A percentile compares a stretch with the other conserved stretches of the same genome.
Conservation (phyloP, 2,329 filamentous ascomycete species). For the Diaporthe capsici region DNA sequence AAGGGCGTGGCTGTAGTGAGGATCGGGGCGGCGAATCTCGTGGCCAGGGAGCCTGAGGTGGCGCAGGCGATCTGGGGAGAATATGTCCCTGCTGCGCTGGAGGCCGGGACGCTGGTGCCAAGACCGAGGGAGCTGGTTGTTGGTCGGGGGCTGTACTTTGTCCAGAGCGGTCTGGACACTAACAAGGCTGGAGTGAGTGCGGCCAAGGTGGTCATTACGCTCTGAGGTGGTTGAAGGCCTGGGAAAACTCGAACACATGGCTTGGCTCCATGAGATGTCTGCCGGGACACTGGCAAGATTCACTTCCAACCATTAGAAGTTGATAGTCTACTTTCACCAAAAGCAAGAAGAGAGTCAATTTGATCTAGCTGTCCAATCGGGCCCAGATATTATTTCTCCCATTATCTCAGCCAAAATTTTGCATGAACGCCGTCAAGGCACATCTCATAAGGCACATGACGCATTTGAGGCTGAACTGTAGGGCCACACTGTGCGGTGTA, state of each 20-base stretch:
- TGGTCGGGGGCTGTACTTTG: constrained; percentile 48
- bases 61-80: constrained; percentile 37
- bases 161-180: constrained; percentile 50
- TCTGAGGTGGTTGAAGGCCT: background rate
- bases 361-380: background rate
- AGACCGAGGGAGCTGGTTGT: constrained; percentile 47
- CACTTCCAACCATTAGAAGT: background rate
- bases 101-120: constrained; percentile 45
- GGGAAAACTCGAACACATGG: background rate
- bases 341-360: background rate
- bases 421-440: background rate
- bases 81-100: constrained; percentile 49
- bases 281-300: background rate
- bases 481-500: background rate
- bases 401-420: background rate
- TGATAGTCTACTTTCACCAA: no score
- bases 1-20: constrained; percentile 24
- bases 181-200: constrained; percentile 53
- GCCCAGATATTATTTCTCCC: background rate
- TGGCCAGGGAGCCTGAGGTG: constrained; percentile 27
- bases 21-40: constrained; percentile 13
- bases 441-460: background rate
- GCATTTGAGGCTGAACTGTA: background rate
- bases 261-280: background rate
- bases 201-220: constrained; percentile 54